Conservation (phyloP, 1,284 basidiomycete genomes). For the Singerocomus rubriflavus region DNA sequence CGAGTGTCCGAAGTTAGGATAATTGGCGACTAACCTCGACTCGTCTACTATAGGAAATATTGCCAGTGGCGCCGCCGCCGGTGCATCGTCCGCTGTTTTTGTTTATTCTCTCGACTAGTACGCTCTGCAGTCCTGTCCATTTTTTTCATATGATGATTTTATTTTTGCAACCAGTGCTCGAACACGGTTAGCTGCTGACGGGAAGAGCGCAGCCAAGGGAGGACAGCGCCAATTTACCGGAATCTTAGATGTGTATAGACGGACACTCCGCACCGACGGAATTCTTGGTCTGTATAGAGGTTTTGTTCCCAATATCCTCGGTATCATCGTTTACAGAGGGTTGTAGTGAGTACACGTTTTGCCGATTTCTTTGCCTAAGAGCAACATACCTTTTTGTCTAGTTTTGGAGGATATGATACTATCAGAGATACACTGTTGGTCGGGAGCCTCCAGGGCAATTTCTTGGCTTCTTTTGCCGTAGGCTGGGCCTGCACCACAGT, state of each 20-base stretch:
- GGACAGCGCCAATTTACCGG: slow-evolving; percentile 45
- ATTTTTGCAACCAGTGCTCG: slow-evolving; percentile 37
- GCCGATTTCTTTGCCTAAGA: background rate
- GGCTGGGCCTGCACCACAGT: slow-evolving; percentile 56
- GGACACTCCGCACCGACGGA: slow-evolving; percentile 53
- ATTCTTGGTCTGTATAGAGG: slow-evolving; percentile 57
- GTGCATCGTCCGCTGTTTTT: slow-evolving; percentile 50
- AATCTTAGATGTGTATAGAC: slow-evolving; percentile 46
- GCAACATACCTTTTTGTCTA: slow-evolving; percentile 11
- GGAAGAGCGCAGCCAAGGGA: slow-evolving; percentile 42
- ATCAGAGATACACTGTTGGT: slow-evolving; percentile 53
- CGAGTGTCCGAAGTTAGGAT: background rate
- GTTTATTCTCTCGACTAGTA: slow-evolving; percentile 62
- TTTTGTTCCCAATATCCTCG: slow-evolving; percentile 60
- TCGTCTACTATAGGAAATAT: slow-evolving; percentile 37
- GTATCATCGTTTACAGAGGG: slow-evolving; percentile 62
- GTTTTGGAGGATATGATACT: slow-evolving; percentile 51
- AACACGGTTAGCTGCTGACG: slow-evolving; percentile 54
- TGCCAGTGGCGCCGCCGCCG: slow-evolving; percentile 45
- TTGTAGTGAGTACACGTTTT: slow-evolving; percentile 39
- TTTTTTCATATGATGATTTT: background rate
- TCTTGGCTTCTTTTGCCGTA: slow-evolving; percentile 60
- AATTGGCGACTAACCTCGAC: background rate
- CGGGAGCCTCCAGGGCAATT: slow-evolving; percentile 56
- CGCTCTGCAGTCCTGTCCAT: slow-evolving; percentile 7